phyloP scores from a whole-genome alignment of 1,139 yeast genomes.

The Saccharomyces hybrid region DNA sequence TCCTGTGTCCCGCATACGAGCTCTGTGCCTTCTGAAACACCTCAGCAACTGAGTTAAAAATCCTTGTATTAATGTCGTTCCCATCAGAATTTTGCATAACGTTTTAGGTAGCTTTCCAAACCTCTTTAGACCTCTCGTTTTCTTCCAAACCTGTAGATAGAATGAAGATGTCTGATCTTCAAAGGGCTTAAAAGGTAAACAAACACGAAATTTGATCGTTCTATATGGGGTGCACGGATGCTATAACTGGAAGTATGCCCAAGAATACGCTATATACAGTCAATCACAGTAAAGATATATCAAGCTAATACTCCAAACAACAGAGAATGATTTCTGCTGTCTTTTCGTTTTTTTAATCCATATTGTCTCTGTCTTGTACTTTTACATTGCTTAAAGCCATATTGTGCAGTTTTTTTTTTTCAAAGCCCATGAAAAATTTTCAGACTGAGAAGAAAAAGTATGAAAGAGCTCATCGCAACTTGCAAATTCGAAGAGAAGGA shows the following conservation, averaged over 20 bases:
- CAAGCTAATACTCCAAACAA: not conserved
- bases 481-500: not conserved
- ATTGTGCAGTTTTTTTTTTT: not conserved
- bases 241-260: not conserved
- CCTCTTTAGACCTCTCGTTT: not conserved
- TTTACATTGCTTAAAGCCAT: not conserved
- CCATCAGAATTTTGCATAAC: not conserved
- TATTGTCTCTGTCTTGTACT: not conserved
- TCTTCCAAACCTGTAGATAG: not conserved
- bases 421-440: conserved; percentile 2
- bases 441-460: not conserved
- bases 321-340: not conserved
- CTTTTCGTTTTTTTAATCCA: not conserved
- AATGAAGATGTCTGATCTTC: not conserved
- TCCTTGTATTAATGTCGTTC: conserved; percentile 28
- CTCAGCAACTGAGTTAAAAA: conserved; percentile 47
- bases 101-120: not conserved
- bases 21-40: conserved; percentile 77
- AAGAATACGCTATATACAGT: not conserved
- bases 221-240: not conserved
- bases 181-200: not conserved
- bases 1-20: conserved; percentile 67
- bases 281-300: too few species aligned
- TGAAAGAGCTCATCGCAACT: not conserved
- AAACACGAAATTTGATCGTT: not conserved